Evolutionary conservation across 1,284 basidiomycete genomes (phyloP).

Genomic region (Irpex rosettiformis): DNA sequence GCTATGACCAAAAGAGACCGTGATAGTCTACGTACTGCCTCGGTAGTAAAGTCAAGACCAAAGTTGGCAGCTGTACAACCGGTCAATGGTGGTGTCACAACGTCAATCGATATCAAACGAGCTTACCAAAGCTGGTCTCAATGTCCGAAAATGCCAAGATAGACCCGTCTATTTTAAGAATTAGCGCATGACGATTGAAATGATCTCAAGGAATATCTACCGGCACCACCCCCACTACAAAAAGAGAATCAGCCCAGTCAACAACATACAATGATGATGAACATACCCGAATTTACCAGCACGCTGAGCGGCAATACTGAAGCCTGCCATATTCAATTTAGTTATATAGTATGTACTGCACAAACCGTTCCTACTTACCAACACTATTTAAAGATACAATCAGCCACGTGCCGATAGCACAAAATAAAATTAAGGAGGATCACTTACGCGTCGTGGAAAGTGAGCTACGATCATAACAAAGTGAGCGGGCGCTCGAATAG

Average conservation of each 20-base stretch:
- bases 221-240: not conserved
- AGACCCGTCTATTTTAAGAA: conserved; percentile 25
- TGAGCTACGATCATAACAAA: not conserved
- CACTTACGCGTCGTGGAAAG: conserved; percentile 1
- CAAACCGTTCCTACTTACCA: not conserved
- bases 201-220: not conserved
- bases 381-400: not conserved
- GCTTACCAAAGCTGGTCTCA: conserved; percentile 20
- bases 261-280: not conserved
- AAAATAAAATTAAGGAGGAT: not conserved
- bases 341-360: not conserved
- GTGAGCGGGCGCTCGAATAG: not conserved
- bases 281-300: conserved; percentile 20
- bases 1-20: not conserved
- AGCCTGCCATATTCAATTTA: not conserved
- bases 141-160: conserved; percentile 24
- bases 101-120: not conserved
- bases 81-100: not conserved
- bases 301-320: not conserved
- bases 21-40: not conserved
- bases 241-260: not conserved
- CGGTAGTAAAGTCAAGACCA: conserved; percentile 21
- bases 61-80: conserved; percentile 18
- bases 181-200: not conserved
- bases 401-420: not conserved